Percentiles rank a stretch among this genome's conserved stretches.
Evolutionary conservation across 1,284 basidiomycete genomes (phyloP).

Genomic region (Boletellus deceptivus): DNA sequence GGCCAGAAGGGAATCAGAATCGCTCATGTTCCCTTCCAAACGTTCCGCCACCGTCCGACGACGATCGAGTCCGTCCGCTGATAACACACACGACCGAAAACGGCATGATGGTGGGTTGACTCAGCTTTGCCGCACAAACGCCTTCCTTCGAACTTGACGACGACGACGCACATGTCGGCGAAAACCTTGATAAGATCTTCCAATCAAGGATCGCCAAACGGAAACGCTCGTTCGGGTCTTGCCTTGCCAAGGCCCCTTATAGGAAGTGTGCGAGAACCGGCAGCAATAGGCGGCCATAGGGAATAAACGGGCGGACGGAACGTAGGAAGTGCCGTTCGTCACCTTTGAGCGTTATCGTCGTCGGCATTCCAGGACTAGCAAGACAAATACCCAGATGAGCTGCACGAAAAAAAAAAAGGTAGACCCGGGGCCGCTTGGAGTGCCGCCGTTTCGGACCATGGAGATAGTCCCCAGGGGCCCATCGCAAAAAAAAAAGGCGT

Average conservation of each 20-base stretch:
- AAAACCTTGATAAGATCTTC: not conserved
- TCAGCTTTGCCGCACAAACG: constrained; percentile 3
- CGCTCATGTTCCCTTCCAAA: too few species aligned
- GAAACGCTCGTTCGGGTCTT: not conserved
- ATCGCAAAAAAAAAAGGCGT: not conserved
- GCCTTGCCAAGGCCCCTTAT: not conserved
- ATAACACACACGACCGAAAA: not conserved
- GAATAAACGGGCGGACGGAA: too few species aligned
- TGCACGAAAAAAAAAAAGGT: not conserved
- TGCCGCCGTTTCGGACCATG: not conserved
- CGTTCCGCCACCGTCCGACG: too few species aligned
- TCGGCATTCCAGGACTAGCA: not conserved
- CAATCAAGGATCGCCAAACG: not conserved
- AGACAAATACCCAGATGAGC: not conserved
- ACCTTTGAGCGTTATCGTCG: too few species aligned
- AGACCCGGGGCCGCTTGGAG: too few species aligned
- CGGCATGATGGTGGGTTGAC: not conserved
- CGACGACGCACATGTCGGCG: not conserved
- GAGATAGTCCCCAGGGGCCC: not conserved
- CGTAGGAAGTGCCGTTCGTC: too few species aligned
- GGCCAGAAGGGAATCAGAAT: too few species aligned
- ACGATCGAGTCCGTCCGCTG: too few species aligned
- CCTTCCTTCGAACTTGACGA: constrained; percentile 3
- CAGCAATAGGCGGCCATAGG: too few species aligned
- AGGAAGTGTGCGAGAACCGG: not conserved